phyloP scores from a whole-genome alignment of 163 green algal species.

The Coccomyxa subellipsoidea region DNA sequence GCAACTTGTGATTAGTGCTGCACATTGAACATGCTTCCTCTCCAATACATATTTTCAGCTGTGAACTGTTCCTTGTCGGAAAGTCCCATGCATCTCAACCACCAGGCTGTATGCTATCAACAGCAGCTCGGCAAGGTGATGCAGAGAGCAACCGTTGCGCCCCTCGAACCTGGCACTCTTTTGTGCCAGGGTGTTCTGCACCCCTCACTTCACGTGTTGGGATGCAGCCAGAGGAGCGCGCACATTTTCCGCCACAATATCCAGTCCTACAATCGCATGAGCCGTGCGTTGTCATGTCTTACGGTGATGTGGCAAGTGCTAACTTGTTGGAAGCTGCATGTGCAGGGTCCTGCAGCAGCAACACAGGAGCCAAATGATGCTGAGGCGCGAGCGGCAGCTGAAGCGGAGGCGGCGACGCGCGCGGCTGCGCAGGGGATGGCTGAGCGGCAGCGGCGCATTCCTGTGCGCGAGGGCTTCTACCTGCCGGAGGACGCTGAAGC shows the following conservation, averaged over 20 bases:
- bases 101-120: neutral
- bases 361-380: constrained; percentile 42
- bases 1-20: too few species aligned
- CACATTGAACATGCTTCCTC: too few species aligned
- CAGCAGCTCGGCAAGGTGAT: constrained; percentile 6
- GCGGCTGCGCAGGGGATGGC: constrained; percentile 40
- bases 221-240: neutral
- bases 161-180: neutral
- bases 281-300: neutral
- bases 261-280: neutral
- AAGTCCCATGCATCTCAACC: neutral
- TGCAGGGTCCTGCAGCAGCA: constrained; percentile 54
- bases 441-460: constrained; percentile 48
- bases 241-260: too few species aligned
- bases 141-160: neutral
- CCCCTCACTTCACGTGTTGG: neutral
- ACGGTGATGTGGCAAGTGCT: neutral
- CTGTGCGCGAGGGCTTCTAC: constrained; percentile 69
- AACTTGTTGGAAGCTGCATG: neutral
- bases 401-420: constrained; percentile 39
- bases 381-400: constrained; percentile 40
- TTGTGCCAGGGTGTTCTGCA: neutral
- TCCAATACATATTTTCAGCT: too few species aligned
- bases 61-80: too few species aligned
- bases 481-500: constrained; percentile 59